Evolutionary conservation across 2,329 filamentous ascomycete species (phyloP), one percentile per base, ranked within the genome.

Genomic region (Colletotrichum brevisporum): DNA sequence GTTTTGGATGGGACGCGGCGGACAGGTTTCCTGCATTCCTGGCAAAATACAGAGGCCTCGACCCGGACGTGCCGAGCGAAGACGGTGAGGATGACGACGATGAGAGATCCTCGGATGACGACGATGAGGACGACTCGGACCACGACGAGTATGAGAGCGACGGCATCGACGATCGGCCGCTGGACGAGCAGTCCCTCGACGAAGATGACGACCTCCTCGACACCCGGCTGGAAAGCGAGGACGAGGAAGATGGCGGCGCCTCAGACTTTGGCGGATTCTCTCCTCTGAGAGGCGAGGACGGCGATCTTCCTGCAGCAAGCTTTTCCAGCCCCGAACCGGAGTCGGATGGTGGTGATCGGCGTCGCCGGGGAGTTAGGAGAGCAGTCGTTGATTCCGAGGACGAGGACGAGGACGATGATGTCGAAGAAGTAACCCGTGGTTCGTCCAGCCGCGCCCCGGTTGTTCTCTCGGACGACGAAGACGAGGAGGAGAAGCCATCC

Each of bases 91-190:
- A 53, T 21, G 41, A 50, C 5, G 45, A 66, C 2, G 61, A 61
- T 13, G 52, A 70, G n/a, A 71, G 72, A 5, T 63, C 68, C 8
- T 16, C 6, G 4, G 48, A 61, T 4, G 67, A 60, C 5, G 71
- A 73, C 0, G 69, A 73, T 6, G 69, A 72, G 3, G 47, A 63
- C 31, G 54, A 60, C 27, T 67, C 67, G 0, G 67, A 72, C 0
- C 65, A 68, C 0, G 73, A 75, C 0, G 75, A 78, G 52, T 82
- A 83, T 16, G 81, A 83, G 47, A 81, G 80, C 51, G 80, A 81
- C 0, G 79, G 79, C 0, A 82, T 83, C 6, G 80, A 82, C 45
- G 80, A 82, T 4, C 16, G 21, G 18, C 21, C 47, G 18, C n/a
- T 80, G 13, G 65, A 74, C 1, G 75, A 79, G 16, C 64, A 71